Evolutionary conservation across 345 rosid genomes (phyloP), one percentile per base, ranked within the genome.

Genomic region (Dimocarpus longan): DNA sequence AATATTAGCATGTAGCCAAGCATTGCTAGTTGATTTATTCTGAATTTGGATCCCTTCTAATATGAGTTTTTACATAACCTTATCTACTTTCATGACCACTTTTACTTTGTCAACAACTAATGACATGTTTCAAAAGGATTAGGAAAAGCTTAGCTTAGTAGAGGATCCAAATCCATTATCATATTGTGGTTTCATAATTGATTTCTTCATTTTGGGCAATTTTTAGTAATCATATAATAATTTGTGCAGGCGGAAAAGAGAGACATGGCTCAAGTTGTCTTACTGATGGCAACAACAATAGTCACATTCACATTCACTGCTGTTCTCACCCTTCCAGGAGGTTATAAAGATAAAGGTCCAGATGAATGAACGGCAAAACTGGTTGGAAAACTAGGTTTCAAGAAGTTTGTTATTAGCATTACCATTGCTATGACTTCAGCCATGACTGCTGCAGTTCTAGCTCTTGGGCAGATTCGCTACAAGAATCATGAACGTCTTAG

Each of bases 371-470:
- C 3, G 60, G n/a, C 60, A 54, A 15, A 2, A 13, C 60, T 54
- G 60, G 60, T 18, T 12, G 15, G 7, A 54, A 54, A 15, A 2
- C 4, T 3, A 13, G 19, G 60, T 15, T 54, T 57, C 63, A 7
- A n/a, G 10, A 22, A 9, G 3, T 57, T 6, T 48, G 67, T 79
- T 3, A 59, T 79, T 10, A 1, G 37, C 0, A 68, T 79, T 37
- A 60, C 71, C 19, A 8, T 57, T 1, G 78, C 85, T 42, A 66
- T 82, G 59, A 57, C 77, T n/a, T 19, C 78, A 2, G 76, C 78
- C 0, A 19, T 82, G 40, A 65, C 66, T 8, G 82, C 80, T 18
- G 78, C 71, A 19, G 66, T 68, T 11, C 4, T 67, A 5, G 32
- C 71, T 1, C 28, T 82, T 0, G 75, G 84, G 75, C 66, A 37